Evolutionary conservation across 2,329 filamentous ascomycete genomes (phyloP), one percentile per base, ranked within the genome.

Genomic region (Aaosphaeria pasadenensis): DNA sequence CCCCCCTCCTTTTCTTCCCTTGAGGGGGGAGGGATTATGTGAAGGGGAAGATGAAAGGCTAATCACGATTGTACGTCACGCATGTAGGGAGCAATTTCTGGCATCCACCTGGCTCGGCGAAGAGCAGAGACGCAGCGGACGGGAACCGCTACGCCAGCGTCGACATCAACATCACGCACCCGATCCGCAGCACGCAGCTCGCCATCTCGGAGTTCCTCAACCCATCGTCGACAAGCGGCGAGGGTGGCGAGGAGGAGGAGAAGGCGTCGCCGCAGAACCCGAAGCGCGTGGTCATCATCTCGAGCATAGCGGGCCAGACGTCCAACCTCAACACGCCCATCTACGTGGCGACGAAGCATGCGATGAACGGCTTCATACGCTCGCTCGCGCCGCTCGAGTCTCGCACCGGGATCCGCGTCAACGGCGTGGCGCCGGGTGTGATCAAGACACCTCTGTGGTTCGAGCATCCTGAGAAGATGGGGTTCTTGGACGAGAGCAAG

Each of bases 361-460:
- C 62, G 9, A 67, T 78, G 47, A 71, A 67, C 17, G 74, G 73
- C 7, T 77, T 72, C 61, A 71, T 83, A 4, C 75, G 80, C 46
- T 73, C 71, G 4, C 59, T 85, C 11, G 76, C 67, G 0, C 62
- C 69, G 1, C 71, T 84, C 5, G 80, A 83, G 24, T 46, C 66
- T 1, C 58, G 57, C 1, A 56, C 78, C 28, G 78, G 78, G 0
- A 81, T 85, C 44, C 68, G 81, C 0, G 80, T 85, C 11, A 83
- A 81, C 17, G 81, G 76, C 5, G 81, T 85, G 3, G 80, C 81
- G 11, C 82, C 82, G 0, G 82, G 82, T 0, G 64, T 84, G 1
- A 81, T 85, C 55, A 82, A 77, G 52, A 85, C 82, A 9, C 82
- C 82, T 5, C 65, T 85, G 5, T 85, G 81, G 80, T 81, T 76